Evolutionary conservation across 495 filamentous ascomycete species (phyloP).

Genomic region (Penicillium egyptiacum): DNA sequence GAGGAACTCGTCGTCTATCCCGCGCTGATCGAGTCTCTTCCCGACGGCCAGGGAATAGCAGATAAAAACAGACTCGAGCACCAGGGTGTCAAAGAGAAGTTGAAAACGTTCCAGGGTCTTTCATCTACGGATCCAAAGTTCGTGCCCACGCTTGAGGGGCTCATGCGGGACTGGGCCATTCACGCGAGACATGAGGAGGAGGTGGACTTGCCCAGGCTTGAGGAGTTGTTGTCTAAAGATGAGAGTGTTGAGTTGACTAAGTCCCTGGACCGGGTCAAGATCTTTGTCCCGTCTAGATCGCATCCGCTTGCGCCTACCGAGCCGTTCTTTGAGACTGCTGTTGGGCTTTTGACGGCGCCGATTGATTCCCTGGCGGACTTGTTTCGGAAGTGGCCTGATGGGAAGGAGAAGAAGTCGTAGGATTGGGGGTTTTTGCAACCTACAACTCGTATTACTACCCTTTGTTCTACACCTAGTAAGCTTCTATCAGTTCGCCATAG

Average conservation of each 20-base stretch:
- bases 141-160: constrained; percentile 45
- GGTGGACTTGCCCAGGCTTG: constrained; percentile 54
- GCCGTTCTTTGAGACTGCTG: constrained; percentile 30
- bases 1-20: constrained; percentile 74
- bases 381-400: constrained; percentile 33
- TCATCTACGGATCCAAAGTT: constrained; percentile 46
- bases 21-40: constrained; percentile 55
- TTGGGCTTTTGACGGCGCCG: constrained; percentile 27
- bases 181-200: constrained; percentile 62
- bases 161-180: constrained; percentile 47
- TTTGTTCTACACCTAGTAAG: too few relatives aligned
- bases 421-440: too few relatives aligned
- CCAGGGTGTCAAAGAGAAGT: constrained; percentile 57
- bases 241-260: constrained; percentile 47
- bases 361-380: constrained; percentile 30
- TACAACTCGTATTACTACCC: too few relatives aligned
- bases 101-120: constrained; percentile 59
- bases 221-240: constrained; percentile 40
- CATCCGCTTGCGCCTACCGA: constrained; percentile 45
- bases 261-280: constrained; percentile 56
- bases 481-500: too few relatives aligned
- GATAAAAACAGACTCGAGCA: constrained; percentile 59
- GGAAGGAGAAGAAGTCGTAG: constrained; percentile 2
- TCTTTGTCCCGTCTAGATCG: constrained; percentile 56
- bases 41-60: constrained; percentile 49